Base-by-base conservation (phyloP, 2,329 filamentous ascomycete species). In the Penicillium sp. region DNA sequence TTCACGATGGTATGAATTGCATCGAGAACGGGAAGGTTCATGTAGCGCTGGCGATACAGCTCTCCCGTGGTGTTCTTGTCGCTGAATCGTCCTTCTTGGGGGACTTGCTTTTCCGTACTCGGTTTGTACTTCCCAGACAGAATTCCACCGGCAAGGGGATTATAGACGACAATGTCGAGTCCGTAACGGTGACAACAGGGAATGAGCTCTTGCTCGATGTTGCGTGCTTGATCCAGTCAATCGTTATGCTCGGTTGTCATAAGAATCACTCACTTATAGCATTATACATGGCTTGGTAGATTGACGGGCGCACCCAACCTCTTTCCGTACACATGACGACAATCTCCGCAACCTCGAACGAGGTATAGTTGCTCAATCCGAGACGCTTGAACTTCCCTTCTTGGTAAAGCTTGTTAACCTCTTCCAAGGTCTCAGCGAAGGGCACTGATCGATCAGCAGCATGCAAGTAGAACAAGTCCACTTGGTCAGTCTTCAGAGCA, bases 81-180 rank as follows among this genome's bases (percentile, higher is more conserved):
- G 27, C 36, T 42, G 38, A 40, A 47, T 36, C 43, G 27, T 11
- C 50, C 43, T 18, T 53, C 50, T 1, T 36, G 32, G 2, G 44
- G 50, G 11, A 38, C 21, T 21, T 47, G 27, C 16, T 39, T 22
- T 6, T 24, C 29, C 6, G 16, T 24, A 14, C 5, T 22, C 13
- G 34, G 62, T 1, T 65, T 61, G 55, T 76, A 75, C 14, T 73
- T 64, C 21, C 67, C 69, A 0, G 78, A 77, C 4, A 81, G 63
- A 42, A 77, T 72, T 0, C 79, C 78, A 5, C 77, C 78, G 1
- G 77, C 78, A 0, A 81, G 59, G 0, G 77, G 77, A 18, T 75
- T 73, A 61, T 67, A 78, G n/a, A 58, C 67, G 56, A 77, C 75
- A 42, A 77, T 71, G 0, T 71, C 66, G 8, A 79, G 71, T 27